Base-by-base conservation (phyloP, 148 eudicot species). In the Camellia granthamiana region DNA sequence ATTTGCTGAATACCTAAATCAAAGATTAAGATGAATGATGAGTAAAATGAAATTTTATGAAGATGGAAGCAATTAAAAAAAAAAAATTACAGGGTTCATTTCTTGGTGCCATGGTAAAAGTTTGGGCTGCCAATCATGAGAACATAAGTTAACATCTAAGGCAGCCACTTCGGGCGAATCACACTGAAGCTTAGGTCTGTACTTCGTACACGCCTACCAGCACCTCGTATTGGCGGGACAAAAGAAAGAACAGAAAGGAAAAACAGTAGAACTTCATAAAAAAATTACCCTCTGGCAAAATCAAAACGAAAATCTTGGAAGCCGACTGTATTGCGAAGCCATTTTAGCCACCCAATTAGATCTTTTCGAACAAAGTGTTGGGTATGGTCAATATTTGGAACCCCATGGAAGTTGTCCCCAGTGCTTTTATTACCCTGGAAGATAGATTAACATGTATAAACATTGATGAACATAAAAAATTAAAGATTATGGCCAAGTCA, bases 221-320 rank as follows among this genome's bases (percentile, higher is more conserved):
- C 46, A 74, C 21, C 64, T 5, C 13, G 18, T 5, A 4, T 23
- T 56, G 30, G 49, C 19, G 13, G 49, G 47, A 74, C 23, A 30
- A 19, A 8, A 58, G 30, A 56, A 55, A 46, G 23, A 41, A 51
- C 19, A 52, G 68, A n/a, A 80, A 9, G 49, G 7, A 14, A 46
- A 69, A 42, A 60, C 38, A 30, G 38, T 30, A 30, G 38, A 30
- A 30, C 38, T 30, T 30, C 76, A 55, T 65, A 46, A 78, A 54
- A 51, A 77, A 23, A 58, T 60, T 90, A 95, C 98, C 98, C 98
- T 95, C 89, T 87, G 21, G 93, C 93, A 82, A 93, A 95, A 86
- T 95, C 98, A 87, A 92, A 93, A 38, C 98, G 97, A 60, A 95
- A 91, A 85, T 95, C 97, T 87, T 95, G 92, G 86, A 95, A 95